These are phyloP conservation scores for Emericellopsis terricola DNA, from an alignment of 495 filamentous ascomycete genomes.

Conservation along the genomic window DNA sequence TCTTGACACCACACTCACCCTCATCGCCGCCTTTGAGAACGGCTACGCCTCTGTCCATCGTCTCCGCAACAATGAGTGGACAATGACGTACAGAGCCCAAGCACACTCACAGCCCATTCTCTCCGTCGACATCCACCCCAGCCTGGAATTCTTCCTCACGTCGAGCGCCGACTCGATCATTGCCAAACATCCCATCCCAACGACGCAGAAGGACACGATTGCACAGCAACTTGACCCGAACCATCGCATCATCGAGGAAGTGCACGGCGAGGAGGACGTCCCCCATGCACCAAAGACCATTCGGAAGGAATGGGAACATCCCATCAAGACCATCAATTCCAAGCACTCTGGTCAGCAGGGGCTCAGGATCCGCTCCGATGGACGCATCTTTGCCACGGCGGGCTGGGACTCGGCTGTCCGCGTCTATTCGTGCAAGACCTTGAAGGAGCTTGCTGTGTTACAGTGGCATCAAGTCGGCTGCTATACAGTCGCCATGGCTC, in stretches of 20 bases:
- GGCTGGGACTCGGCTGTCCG: slow-evolving; percentile 77
- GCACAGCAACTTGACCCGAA: background rate
- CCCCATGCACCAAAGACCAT: too few relatives aligned
- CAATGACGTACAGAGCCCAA: slow-evolving; percentile 43
- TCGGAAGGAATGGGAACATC: slow-evolving; percentile 3
- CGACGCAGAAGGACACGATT: slow-evolving; percentile 1
- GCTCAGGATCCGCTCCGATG: slow-evolving; percentile 60
- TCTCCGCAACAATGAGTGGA: slow-evolving; percentile 28
- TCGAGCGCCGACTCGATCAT: slow-evolving; percentile 58
- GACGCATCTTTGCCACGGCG: slow-evolving; percentile 71
- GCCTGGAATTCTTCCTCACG: slow-evolving; percentile 47
- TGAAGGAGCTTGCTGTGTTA: slow-evolving; percentile 82
- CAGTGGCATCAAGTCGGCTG: slow-evolving; percentile 91
- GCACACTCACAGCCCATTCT: slow-evolving; percentile 73
- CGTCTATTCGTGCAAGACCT: slow-evolving; percentile 62
- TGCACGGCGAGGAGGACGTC: slow-evolving; percentile 1
- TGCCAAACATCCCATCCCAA: slow-evolving; percentile 33
- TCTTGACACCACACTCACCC: slow-evolving; percentile 17
- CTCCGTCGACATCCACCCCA: slow-evolving; percentile 48
- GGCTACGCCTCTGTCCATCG: slow-evolving; percentile 49
- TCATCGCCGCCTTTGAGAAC: slow-evolving; percentile 75
- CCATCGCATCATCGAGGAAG: background rate
- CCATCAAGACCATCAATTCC: slow-evolving; percentile 35
- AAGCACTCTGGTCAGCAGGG: slow-evolving; percentile 83
- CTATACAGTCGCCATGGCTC: slow-evolving; percentile 70